Evolutionary conservation across 257 asterid species (phyloP).

Genomic region (Solanum ossicruentum): DNA sequence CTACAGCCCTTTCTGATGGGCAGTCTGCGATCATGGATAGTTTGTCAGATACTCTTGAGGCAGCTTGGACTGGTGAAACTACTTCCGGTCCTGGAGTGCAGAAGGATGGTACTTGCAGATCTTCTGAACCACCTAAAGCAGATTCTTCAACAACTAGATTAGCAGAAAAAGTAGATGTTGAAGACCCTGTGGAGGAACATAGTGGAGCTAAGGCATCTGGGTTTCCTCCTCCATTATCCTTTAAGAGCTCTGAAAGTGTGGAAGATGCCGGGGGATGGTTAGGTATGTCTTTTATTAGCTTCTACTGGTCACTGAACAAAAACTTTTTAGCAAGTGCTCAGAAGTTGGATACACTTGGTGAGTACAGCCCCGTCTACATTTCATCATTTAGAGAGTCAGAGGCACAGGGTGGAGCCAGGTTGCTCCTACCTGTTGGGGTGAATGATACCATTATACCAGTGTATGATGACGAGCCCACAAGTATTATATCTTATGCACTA

Average conservation of each 20-base stretch:
- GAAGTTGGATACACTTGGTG: conserved; percentile 47
- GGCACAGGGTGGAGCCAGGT: conserved; percentile 54
- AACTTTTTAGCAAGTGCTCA: conserved; percentile 35
- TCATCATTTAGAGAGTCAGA: conserved; percentile 59
- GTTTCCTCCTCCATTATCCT: conserved; percentile 24
- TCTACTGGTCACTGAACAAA: conserved; percentile 59
- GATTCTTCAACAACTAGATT: conserved; percentile 26
- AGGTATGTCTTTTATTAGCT: conserved; percentile 58
- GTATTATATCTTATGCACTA: conserved; percentile 76
- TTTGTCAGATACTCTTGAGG: conserved; percentile 76
- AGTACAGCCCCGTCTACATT: conserved; percentile 59
- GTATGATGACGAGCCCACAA: conserved; percentile 91
- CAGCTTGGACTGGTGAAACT: conserved; percentile 88
- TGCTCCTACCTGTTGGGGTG: conserved; percentile 59
- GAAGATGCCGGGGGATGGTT: conserved; percentile 63
- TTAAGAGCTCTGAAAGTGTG: conserved; percentile 33
- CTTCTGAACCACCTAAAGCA: conserved; percentile 24
- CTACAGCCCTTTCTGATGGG: conserved; percentile 55
- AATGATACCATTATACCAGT: conserved; percentile 70
- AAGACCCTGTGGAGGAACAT: conserved; percentile 33
- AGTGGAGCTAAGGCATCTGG: conserved; percentile 20
- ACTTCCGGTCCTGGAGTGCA: conserved; percentile 15
- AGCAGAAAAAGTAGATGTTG: conserved; percentile 36
- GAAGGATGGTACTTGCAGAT: conserved; percentile 19
- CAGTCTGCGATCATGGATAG: conserved; percentile 32